These are phyloP conservation scores for Globomyces sp. DNA, from an alignment of 371 early-diverging fungal species.

Conservation along the genomic window DNA sequence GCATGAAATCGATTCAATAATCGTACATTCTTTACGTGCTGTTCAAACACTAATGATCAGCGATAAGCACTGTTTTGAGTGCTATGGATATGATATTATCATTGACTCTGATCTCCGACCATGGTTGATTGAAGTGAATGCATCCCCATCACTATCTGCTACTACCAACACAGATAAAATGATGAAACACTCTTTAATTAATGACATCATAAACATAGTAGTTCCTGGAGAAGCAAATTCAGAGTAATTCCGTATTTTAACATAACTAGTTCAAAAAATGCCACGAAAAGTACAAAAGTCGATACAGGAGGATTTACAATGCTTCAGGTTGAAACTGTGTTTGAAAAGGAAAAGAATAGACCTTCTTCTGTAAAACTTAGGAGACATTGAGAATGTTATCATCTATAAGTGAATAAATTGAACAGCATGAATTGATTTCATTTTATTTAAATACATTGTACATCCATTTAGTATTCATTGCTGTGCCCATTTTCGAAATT, in stretches of 20 bases:
- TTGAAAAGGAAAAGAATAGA: conserved; percentile 18
- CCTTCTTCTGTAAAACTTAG: too few species aligned
- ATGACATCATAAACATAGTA: conserved; percentile 48
- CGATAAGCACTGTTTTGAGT: conserved; percentile 54
- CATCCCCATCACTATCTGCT: conserved; percentile 46
- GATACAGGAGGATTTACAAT: conserved; percentile 28
- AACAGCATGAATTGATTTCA: too few species aligned
- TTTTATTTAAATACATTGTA: background rate
- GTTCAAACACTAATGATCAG: conserved; percentile 48
- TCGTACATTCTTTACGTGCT: conserved; percentile 46
- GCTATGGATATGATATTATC: conserved; percentile 55
- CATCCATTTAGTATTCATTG: background rate
- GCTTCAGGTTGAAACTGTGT: conserved; percentile 20
- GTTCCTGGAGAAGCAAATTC: conserved; percentile 41
- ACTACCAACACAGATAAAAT: conserved; percentile 45
- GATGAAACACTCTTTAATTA: conserved; percentile 50
- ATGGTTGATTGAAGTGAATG: conserved; percentile 57
- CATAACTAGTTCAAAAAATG: conserved; percentile 5
- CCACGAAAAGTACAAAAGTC: conserved; percentile 18
- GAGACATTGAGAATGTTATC: too few species aligned
- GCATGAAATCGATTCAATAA: conserved; percentile 48
- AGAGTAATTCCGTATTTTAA: background rate
- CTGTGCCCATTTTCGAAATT: conserved; percentile 13
- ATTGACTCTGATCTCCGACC: conserved; percentile 45
- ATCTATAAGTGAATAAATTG: too few species aligned